A percentile compares a stretch with the other conserved stretches of the same genome.
phyloP scores from a whole-genome alignment of 208 protist genomes.

The Leptomonas pyrrhocoris region DNA sequence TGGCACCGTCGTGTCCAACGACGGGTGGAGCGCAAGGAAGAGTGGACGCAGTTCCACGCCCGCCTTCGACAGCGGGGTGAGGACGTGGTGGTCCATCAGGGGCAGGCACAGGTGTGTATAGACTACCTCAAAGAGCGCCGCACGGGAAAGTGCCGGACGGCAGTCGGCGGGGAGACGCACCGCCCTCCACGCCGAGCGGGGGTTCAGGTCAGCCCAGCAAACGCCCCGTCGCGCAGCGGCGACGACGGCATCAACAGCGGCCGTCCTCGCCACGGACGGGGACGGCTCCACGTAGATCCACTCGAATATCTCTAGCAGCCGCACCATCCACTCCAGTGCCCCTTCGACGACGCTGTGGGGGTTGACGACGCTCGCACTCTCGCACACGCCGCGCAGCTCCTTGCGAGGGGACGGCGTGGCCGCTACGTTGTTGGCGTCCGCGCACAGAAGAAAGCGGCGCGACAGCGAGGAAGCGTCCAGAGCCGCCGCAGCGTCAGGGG shows the following conservation, averaged over 20 bases:
- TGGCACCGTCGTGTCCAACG: not conserved
- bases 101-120: conserved; percentile 24
- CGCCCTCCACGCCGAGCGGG: conserved; percentile 17
- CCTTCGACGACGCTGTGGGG: conserved; percentile 48
- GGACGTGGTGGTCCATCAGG: conserved; percentile 14
- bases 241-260: not conserved
- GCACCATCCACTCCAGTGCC: conserved; percentile 37
- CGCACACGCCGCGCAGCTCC: conserved; percentile 8
- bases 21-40: not conserved
- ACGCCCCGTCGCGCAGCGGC: conserved; percentile 9
- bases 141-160: conserved; percentile 27
- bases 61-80: conserved; percentile 15
- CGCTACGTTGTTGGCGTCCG: not conserved
- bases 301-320: conserved; percentile 34
- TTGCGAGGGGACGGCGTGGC: not conserved
- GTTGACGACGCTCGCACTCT: conserved; percentile 39
- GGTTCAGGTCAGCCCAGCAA: conserved; percentile 14
- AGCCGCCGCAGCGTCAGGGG: not conserved
- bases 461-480: conserved; percentile 1
- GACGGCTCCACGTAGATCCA: conserved; percentile 25
- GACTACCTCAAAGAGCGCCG: conserved; percentile 28
- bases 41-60: conserved; percentile 13
- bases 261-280: not conserved
- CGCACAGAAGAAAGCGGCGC: not conserved
- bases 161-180: conserved; percentile 4